Conservation (phyloP, 768 basidiomycete genomes). For the Leccinum variicolor region DNA sequence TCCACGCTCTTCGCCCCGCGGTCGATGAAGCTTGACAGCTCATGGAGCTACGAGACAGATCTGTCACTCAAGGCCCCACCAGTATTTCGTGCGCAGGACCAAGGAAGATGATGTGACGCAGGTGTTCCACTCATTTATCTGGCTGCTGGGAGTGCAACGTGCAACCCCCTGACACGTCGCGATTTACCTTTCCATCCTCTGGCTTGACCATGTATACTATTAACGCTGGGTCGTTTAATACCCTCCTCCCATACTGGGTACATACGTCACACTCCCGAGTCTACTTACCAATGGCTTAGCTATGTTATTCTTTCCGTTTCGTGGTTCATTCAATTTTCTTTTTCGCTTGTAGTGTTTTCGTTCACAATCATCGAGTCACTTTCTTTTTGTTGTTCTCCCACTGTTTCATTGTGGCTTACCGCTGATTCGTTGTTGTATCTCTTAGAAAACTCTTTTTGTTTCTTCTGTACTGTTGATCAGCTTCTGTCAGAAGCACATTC, state of each 20-base stretch:
- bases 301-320: conserved; percentile 1
- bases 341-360: neutral
- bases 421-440: conserved; percentile 10
- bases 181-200: neutral
- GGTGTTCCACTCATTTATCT: neutral
- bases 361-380: conserved; percentile 1
- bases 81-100: neutral
- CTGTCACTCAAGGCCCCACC: neutral
- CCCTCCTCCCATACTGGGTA: conserved; percentile 14
- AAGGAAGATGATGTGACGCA: neutral
- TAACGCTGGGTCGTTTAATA: conserved; percentile 30
- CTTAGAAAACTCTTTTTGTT: neutral
- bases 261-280: conserved; percentile 12
- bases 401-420: conserved; percentile 1
- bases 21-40: conserved; percentile 15
- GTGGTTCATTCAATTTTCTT: neutral
- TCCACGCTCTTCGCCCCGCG: conserved; percentile 20
- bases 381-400: conserved; percentile 2
- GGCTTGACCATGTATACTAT: conserved; percentile 9
- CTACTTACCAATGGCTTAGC: conserved; percentile 7
- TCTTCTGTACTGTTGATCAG: neutral
- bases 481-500: too few relatives aligned
- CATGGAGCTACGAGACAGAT: neutral
- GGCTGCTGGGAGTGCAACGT: neutral
- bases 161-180: too few relatives aligned